Percentiles rank a stretch among this genome's conserved stretches.
Conservation (phyloP, 192 early-diverging fungal species). For the Mycoemilia scoparia region DNA sequence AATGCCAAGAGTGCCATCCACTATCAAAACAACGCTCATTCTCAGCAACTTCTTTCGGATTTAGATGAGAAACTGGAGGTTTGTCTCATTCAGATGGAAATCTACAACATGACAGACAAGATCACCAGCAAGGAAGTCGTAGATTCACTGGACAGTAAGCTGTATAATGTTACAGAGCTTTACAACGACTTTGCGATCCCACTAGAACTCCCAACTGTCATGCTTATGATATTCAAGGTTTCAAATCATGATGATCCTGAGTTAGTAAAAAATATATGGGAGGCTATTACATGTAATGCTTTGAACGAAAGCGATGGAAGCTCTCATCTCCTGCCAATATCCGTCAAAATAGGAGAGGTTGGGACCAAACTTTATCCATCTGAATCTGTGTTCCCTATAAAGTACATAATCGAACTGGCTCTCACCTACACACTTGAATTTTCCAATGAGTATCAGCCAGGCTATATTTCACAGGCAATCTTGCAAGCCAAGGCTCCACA, state of each 20-base stretch:
- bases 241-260: conserved; percentile 30
- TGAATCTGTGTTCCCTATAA: conserved; percentile 16
- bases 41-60: conserved; percentile 22
- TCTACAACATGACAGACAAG: conserved; percentile 12
- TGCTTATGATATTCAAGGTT: conserved; percentile 34
- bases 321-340: conserved; percentile 14
- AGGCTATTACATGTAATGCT: conserved; percentile 8
- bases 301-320: conserved; percentile 11
- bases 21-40: too few relatives aligned
- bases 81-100: conserved; percentile 36
- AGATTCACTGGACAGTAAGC: conserved; percentile 4
- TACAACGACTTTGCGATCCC: conserved; percentile 35
- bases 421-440: conserved; percentile 5
- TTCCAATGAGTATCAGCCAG: conserved; percentile 3
- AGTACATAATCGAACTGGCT: conserved; percentile 5
- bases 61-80: conserved; percentile 38
- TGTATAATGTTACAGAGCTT: conserved; percentile 22
- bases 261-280: conserved; percentile 18
- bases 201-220: conserved; percentile 26
- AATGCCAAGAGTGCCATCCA: conserved; percentile 42
- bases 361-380: conserved; percentile 20
- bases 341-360: conserved; percentile 6
- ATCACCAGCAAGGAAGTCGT: conserved; percentile 5
- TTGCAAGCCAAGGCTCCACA: conserved; percentile 11
- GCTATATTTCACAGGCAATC: conserved; percentile 9